A percentile compares a stretch with the other conserved stretches of the same genome.
Evolutionary conservation across 257 asterid species (phyloP).

Genomic region (Petrea volubilis): DNA sequence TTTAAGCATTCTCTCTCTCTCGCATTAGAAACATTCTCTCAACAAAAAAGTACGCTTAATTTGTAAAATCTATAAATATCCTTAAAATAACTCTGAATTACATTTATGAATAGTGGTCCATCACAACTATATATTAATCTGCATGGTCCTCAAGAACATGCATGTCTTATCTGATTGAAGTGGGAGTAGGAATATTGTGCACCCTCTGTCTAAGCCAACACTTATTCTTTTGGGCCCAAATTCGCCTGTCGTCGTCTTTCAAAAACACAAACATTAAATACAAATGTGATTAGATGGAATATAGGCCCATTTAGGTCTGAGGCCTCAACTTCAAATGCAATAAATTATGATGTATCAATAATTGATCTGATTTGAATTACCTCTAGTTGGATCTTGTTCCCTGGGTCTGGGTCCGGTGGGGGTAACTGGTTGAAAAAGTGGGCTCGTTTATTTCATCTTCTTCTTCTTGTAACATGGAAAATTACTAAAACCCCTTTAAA

Average conservation of each 20-base stretch:
- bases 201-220: slow-evolving; percentile 16
- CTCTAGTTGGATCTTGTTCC: not conserved
- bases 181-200: slow-evolving; percentile 25
- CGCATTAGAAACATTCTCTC: too few relatives aligned
- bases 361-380: not conserved
- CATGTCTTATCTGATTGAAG: slow-evolving; percentile 26
- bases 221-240: slow-evolving; percentile 26
- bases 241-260: not conserved
- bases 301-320: too few relatives aligned
- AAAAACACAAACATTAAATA: too few relatives aligned
- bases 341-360: not conserved
- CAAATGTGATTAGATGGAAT: too few relatives aligned
- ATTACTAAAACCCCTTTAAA: too few relatives aligned
- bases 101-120: slow-evolving; percentile 2
- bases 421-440: not conserved
- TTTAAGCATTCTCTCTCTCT: too few relatives aligned
- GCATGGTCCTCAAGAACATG: slow-evolving; percentile 32
- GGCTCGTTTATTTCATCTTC: too few relatives aligned
- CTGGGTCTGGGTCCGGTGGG: not conserved
- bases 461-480: too few relatives aligned
- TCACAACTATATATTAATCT: not conserved
- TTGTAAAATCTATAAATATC: too few relatives aligned
- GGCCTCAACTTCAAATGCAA: not conserved
- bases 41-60: too few relatives aligned
- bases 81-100: too few relatives aligned